Base-by-base conservation (phyloP, 176 grass and related monocot species). In the Pontederia paniculata region DNA sequence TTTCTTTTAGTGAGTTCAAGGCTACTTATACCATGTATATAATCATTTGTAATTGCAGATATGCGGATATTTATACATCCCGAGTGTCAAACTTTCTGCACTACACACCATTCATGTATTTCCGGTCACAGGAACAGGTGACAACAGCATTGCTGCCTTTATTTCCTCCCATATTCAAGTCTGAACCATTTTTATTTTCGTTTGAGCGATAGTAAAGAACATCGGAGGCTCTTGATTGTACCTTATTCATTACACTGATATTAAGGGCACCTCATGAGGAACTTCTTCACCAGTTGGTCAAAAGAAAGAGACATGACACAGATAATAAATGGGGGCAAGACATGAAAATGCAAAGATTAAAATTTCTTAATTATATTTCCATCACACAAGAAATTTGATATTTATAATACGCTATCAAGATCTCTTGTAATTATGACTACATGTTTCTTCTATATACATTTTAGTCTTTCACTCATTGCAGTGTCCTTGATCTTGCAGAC, bases 31-130 rank as follows among this genome's bases (percentile, higher is more conserved):
- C 16, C 58, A 44, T 12, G 61, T 5, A 9, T 66, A 42, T 68
- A 11, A 20, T 73, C 11, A 63, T 42, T 62, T 63, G 7, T 63
- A 46, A 13, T 42, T 82, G 63, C 69, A 96, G 90, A 67, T 96
- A 96, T 83, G 90, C 85, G 21, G 90, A 96, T 76, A 96, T 96
- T 73, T 96, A 96, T 77, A 96, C 85, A 62, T 89, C 90, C 48
- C 86, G 82, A 70, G 90, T 96, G 68, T 96, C 90, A 73, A 96
- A 96, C 80, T 96, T 96, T 67, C 76, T 96, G 63, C 82, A 81
- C 12, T 96, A 96, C 66, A 96, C 90, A 21, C 90, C 90, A 63
- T 96, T 96, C 72, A 89, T 89, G 90, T 96, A 96, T 70, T 96
- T 96, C 74, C 80, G 65, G 45, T 89, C 85, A 57, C 89, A 89